These are phyloP conservation scores for Cystoisospora suis DNA, from an alignment of 169 alveolate genomes.

Conservation along the genomic window DNA sequence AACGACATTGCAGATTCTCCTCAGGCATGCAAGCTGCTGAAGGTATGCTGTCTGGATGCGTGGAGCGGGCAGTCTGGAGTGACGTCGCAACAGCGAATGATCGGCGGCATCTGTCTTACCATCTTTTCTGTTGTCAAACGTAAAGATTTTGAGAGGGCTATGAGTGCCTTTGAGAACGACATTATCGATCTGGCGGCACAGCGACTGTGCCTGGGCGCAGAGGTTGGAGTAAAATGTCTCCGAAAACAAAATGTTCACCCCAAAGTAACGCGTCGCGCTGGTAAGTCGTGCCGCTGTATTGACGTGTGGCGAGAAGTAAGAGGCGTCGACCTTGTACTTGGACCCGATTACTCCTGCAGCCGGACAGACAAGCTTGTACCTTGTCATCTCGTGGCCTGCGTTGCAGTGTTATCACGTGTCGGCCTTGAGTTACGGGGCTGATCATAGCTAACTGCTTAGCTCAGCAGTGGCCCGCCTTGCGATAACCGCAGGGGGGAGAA, in stretches of 20 bases:
- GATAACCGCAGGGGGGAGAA: too few relatives aligned
- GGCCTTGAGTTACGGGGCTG: too few relatives aligned
- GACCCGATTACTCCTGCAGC: slow-evolving; percentile 84
- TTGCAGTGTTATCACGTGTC: too few relatives aligned
- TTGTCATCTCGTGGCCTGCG: too few relatives aligned
- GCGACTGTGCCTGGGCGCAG: slow-evolving; percentile 71
- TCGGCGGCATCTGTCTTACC: not conserved
- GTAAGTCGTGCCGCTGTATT: slow-evolving; percentile 83
- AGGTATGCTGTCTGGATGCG: too few relatives aligned
- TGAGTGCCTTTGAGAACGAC: slow-evolving; percentile 82
- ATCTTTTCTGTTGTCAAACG: slow-evolving; percentile 71
- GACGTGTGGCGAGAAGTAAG: slow-evolving; percentile 74
- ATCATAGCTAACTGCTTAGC: too few relatives aligned
- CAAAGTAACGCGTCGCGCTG: slow-evolving; percentile 86
- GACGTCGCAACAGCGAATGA: not conserved
- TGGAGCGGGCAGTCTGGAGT: too few relatives aligned
- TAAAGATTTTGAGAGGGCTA: slow-evolving; percentile 77
- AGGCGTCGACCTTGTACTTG: slow-evolving; percentile 83
- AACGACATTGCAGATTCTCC: too few relatives aligned
- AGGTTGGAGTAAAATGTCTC: slow-evolving; percentile 64
- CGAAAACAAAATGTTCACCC: slow-evolving; percentile 80
- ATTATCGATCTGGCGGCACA: slow-evolving; percentile 80
- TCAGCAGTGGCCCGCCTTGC: too few relatives aligned
- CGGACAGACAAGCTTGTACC: too few relatives aligned
- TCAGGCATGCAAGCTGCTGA: too few relatives aligned